Evolutionary conservation across 83 land plant genomes (phyloP).

Genomic region (Thuja plicata): DNA sequence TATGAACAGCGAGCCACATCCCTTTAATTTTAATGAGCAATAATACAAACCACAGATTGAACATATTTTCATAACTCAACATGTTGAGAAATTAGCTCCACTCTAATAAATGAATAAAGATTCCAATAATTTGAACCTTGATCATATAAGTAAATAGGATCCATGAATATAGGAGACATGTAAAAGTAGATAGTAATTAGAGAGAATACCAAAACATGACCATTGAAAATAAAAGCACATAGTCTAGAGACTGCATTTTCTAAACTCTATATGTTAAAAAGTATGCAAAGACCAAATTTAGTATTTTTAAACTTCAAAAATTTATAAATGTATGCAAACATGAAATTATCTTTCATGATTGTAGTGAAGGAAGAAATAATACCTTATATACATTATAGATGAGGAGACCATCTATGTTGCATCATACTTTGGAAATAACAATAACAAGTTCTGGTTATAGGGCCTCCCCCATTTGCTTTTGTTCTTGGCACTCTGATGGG

Average conservation of each 20-base stretch:
- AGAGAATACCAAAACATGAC: neutral
- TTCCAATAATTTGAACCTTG: neutral
- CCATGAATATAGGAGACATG: neutral
- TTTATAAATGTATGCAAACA: neutral
- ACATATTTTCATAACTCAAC: no score
- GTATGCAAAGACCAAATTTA: neutral
- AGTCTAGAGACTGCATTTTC: neutral
- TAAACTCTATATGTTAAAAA: neutral
- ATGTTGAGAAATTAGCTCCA: no score
- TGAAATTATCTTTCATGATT: neutral
- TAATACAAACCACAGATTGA: no score
- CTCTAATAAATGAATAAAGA: neutral
- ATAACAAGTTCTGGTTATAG: constrained; percentile 90
- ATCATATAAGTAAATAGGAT: neutral
- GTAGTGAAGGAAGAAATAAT: neutral
- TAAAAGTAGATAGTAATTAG: neutral
- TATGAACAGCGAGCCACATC: no score
- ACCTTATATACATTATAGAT: constrained; percentile 90
- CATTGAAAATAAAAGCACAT: neutral
- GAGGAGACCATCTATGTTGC: constrained; percentile 56
- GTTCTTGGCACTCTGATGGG: no score
- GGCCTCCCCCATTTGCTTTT: no score
- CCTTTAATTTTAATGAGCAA: no score
- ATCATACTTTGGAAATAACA: constrained; percentile 66
- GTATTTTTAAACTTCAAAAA: neutral